phyloP scores from a whole-genome alignment of 202 grass and related monocot species.

The Elaeis oleifera region DNA sequence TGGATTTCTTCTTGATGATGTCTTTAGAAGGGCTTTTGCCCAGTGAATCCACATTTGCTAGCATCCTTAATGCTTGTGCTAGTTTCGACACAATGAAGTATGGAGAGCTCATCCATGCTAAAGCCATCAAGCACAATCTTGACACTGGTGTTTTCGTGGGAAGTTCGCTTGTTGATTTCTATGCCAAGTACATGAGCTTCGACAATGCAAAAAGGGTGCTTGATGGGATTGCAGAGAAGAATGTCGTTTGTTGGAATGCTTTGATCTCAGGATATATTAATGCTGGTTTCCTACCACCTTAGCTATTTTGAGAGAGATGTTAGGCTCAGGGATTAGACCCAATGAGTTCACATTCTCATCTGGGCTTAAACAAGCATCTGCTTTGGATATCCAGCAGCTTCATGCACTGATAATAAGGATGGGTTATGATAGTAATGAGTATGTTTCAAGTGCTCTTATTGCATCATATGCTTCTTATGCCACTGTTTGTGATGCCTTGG shows the following conservation, averaged over 20 bases:
- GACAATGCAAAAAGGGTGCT: constrained; percentile 38
- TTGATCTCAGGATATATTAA: constrained; percentile 36
- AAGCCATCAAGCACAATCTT: constrained; percentile 49
- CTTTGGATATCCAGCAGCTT: constrained; percentile 43
- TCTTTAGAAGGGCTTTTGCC: constrained; percentile 25
- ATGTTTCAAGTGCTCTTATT: constrained; percentile 50
- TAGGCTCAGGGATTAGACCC: constrained; percentile 36
- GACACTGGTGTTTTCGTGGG: constrained; percentile 31
- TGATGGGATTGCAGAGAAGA: constrained; percentile 33
- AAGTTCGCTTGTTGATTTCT: constrained; percentile 46
- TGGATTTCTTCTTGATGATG: constrained; percentile 54
- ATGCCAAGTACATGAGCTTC: constrained; percentile 23
- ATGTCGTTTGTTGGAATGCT: constrained; percentile 45
- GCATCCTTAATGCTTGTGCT: constrained; percentile 31
- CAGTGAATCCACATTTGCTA: constrained; percentile 37
- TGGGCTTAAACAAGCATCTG: constrained; percentile 38
- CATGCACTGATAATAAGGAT: constrained; percentile 67
- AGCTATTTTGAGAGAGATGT: constrained; percentile 43
- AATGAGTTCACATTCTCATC: constrained; percentile 62
- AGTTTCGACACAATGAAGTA: constrained; percentile 27
- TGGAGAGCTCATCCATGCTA: constrained; percentile 51
- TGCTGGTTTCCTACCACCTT: constrained; percentile 25
- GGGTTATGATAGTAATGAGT: constrained; percentile 41
- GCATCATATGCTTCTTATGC: constrained; percentile 56
- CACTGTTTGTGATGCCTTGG: constrained; percentile 30